A percentile compares a stretch with the other conserved stretches of the same genome.
phyloP scores from a whole-genome alignment of 495 filamentous ascomycete genomes.

The Penicillium desertorum region DNA sequence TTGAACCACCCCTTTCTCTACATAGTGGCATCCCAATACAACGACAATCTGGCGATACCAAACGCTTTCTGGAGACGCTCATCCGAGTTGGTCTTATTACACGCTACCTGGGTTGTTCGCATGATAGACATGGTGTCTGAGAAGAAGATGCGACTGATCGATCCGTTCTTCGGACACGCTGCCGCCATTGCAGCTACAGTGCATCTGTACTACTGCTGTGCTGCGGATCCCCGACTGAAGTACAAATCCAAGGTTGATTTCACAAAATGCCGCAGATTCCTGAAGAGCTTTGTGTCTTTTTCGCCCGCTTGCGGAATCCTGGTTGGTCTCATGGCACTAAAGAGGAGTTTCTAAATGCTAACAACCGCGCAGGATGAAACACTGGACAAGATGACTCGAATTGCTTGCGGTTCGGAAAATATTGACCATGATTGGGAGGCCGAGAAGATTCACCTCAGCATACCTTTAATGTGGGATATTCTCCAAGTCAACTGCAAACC shows the following conservation, averaged over 20 bases:
- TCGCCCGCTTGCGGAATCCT: constrained; percentile 41
- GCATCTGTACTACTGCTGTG: constrained; percentile 49
- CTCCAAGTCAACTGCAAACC: constrained; percentile 42
- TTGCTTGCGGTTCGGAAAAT: constrained; percentile 44
- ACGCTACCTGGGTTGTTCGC: constrained; percentile 50
- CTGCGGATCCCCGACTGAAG: constrained; percentile 43
- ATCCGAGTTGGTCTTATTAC: constrained; percentile 45
- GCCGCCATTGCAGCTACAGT: constrained; percentile 48
- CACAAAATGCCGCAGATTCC: constrained; percentile 44
- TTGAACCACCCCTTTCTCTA: constrained; percentile 50
- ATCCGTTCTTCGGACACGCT: constrained; percentile 47
- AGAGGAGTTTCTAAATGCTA: not conserved
- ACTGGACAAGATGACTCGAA: constrained; percentile 43
- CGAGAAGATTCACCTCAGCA: constrained; percentile 48
- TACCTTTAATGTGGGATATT: constrained; percentile 52
- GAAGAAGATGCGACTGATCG: constrained; percentile 44
- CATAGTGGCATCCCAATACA: constrained; percentile 48
- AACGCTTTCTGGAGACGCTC: constrained; percentile 49
- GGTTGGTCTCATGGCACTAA: constrained; percentile 23
- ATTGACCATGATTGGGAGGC: constrained; percentile 48
- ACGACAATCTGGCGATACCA: constrained; percentile 46
- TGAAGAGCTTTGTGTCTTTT: constrained; percentile 42
- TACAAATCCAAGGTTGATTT: constrained; percentile 48
- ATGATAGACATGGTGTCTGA: constrained; percentile 51
- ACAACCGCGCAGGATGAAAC: constrained; percentile 33